Evolutionary conservation across 2,329 filamentous ascomycete species (phyloP).

Genomic region (Zasmidium cellare): DNA sequence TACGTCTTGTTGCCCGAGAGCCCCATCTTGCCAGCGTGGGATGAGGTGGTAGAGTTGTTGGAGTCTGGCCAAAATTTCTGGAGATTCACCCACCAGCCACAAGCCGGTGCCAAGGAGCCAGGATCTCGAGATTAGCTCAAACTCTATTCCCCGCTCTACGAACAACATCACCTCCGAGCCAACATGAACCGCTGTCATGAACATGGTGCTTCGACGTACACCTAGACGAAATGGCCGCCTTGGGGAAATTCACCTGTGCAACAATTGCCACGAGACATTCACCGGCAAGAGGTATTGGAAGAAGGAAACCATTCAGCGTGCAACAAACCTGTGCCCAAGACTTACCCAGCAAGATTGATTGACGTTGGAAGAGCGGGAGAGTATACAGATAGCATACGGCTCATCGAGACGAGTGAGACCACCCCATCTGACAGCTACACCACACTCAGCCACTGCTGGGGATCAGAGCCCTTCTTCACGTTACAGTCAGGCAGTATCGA

Average conservation of each 20-base stretch:
- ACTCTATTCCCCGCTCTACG: not conserved
- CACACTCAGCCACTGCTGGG: not conserved
- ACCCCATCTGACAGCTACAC: not conserved
- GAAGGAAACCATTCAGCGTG: not conserved
- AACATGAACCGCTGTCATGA: no score
- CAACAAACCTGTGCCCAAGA: not conserved
- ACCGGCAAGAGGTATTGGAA: not conserved
- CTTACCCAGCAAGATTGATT: not conserved
- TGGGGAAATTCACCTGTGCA: not conserved
- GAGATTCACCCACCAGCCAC: not conserved
- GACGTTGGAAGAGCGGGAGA: not conserved
- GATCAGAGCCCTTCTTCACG: not conserved
- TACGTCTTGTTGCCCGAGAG: conserved; percentile 11
- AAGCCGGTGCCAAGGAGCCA: not conserved
- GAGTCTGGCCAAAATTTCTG: not conserved
- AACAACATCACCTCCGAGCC: not conserved
- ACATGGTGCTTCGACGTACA: not conserved
- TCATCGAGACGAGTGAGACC: not conserved
- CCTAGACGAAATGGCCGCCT: not conserved
- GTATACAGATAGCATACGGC: not conserved
- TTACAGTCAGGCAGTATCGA: not conserved
- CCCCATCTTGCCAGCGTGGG: conserved; percentile 4
- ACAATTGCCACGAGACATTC: not conserved
- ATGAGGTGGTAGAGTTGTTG: not conserved
- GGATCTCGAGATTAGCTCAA: not conserved